Conservation (phyloP, 1,139 yeast genomes). For the Candida dubliniensis region DNA sequence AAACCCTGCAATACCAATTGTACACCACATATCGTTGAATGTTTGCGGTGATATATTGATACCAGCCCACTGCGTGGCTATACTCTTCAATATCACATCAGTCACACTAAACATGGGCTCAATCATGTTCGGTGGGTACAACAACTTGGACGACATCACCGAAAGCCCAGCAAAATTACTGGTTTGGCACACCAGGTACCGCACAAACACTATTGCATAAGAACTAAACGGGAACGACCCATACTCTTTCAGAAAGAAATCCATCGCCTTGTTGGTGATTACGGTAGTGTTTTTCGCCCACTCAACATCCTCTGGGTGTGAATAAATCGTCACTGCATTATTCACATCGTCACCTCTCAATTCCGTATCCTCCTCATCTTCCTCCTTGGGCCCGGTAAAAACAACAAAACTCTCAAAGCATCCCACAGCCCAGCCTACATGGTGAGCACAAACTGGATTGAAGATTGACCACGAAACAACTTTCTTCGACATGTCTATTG, state of each 20-base stretch:
- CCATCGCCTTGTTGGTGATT: constrained; percentile 75
- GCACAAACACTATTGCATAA: constrained; percentile 73
- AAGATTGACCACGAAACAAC: constrained; percentile 76
- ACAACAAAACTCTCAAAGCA: constrained; percentile 67
- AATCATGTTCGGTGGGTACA: constrained; percentile 75
- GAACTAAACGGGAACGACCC: constrained; percentile 93
- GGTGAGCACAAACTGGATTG: constrained; percentile 90
- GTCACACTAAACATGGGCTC: constrained; percentile 80
- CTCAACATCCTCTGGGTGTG: constrained; percentile 54
- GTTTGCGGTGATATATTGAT: constrained; percentile 83
- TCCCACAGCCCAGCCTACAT: constrained; percentile 95
- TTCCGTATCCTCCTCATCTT: constrained; percentile 40
- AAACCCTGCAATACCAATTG: constrained; percentile 78
- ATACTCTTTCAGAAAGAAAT: constrained; percentile 80
- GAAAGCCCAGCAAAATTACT: constrained; percentile 79
- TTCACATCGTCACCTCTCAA: constrained; percentile 31
- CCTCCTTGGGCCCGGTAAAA: constrained; percentile 35
- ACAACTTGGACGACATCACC: constrained; percentile 57
- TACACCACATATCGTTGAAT: constrained; percentile 88
- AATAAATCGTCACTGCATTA: constrained; percentile 55
- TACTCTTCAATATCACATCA: constrained; percentile 62
- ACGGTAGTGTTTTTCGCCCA: constrained; percentile 75
- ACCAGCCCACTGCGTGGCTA: constrained; percentile 94
- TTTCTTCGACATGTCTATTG: constrained; percentile 67
- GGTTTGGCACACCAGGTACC: constrained; percentile 36